Evolutionary conservation across 177 flowering plant genomes (phyloP), one percentile per base, ranked within the genome.

Genomic region (Vitis hybrid): DNA sequence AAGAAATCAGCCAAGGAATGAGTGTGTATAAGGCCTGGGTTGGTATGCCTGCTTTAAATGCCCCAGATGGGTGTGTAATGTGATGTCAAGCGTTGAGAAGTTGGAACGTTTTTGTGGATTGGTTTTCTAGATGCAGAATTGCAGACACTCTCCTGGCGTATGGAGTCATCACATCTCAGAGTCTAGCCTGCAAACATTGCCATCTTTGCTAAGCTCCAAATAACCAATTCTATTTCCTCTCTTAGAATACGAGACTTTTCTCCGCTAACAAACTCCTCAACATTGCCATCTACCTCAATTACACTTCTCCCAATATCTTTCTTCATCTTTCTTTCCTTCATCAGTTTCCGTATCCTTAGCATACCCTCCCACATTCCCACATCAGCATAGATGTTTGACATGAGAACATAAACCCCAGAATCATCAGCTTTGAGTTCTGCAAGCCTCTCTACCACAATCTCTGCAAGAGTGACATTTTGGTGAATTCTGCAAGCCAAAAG

Each of bases 351-450:
- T 10, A 73, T 14, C 50, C 52, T 70, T 59, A 14, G 54, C 4
- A 68, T 74, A 20, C 58, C 68, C 6, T 77, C 75, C 81, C 79
- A 79, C 70, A 63, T 73, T 56, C 79, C 73, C 16, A 55, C 71
- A 52, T 73, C 76, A 2, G 84, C 80, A 67, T 83, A 76, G 19
- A 79, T 79, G 61, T 81, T 83, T n/a, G 84, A 83, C 71, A 81
- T 64, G 6, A 77, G 75, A 55, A 63, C 71, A 58, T 77, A 81
- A 65, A 67, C 74, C 74, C 82, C 79, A 31, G 45, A 68, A 49
- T 81, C 82, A 63, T 77, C 73, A 9, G 70, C 73, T 75, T 73
- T 62, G 15, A 79, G 70, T 65, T 81, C 78, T 39, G 48, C 65
- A 34, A 83, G 77, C 65, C 63, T 76, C 19, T 74, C 48, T 4